A percentile compares a stretch with the other conserved stretches of the same genome.
Conservation (phyloP, 441 rosid genomes). For the Adansonia madagascariensis region DNA sequence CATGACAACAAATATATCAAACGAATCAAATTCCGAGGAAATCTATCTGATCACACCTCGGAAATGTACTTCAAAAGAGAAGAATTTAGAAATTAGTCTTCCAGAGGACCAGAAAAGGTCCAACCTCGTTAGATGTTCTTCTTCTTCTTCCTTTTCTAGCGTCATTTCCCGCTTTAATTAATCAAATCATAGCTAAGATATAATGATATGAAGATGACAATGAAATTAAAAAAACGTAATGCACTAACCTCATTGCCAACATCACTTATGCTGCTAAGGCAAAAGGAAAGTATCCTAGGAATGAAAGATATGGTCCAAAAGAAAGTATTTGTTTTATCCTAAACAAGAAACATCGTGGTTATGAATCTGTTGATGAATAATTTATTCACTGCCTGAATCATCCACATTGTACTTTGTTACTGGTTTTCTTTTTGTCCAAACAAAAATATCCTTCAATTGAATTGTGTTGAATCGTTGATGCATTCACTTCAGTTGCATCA, state of each 20-base stretch:
- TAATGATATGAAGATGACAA: neutral
- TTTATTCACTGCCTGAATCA: neutral
- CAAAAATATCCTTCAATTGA: neutral
- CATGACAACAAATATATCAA: neutral
- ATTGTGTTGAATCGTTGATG: neutral
- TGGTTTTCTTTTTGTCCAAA: neutral
- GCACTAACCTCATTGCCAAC: slow-evolving; percentile 1
- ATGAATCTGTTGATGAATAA: neutral
- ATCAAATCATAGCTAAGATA: neutral
- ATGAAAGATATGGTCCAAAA: neutral
- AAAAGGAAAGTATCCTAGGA: neutral
- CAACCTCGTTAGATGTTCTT: neutral
- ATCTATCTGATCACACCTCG: neutral
- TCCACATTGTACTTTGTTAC: neutral
- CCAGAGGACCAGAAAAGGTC: neutral
- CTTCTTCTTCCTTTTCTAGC: neutral
- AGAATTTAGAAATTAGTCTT: neutral
- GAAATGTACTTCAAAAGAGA: neutral
- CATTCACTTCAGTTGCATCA: neutral
- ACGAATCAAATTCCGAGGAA: neutral
- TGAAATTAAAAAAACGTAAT: neutral
- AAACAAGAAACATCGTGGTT: too few relatives aligned
- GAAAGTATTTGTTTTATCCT: too few relatives aligned
- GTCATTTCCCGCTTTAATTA: neutral
- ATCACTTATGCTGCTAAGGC: neutral